Base-by-base conservation (phyloP, 306 rosid genomes). In the Coriaria nepalensis region DNA sequence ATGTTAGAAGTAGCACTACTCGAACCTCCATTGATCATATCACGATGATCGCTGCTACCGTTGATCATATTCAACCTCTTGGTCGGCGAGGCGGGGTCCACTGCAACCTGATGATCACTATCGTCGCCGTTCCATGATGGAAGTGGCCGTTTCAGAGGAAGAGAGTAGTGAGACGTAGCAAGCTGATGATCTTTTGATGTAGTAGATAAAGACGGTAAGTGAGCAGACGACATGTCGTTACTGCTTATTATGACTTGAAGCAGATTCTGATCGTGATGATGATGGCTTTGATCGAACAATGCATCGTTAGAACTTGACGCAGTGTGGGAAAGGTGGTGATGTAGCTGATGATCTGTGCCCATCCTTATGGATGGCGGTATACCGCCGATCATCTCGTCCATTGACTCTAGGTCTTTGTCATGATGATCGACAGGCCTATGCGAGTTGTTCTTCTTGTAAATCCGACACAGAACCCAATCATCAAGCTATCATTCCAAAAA, bases 401-500 rank as follows among this genome's bases (percentile, higher is more conserved):
- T 54, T 6, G 79, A 60, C 1, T 20, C 29, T 20, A 20, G 29
- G 33, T 79, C 90, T 45, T 78, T 87, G 49, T 76, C 72, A 2
- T 77, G 90, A 4, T 72, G 86, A 40, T 81, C 86, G 52, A 75
- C 14, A 0, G 75, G 59, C 40, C 83, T 75, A 45, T 67, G 80
- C 4, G 90, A 55, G 61, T 74, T 84, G 71, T 52, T 79, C 74
- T 84, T 90, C 77, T 90, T 77, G 78, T 84, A 90, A 60, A 90
- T 90, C 62, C 97, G 93, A 69, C 95, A 90, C 13, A 90, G 51
- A 45, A 90, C 95, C 94, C 95, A 90, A 64, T 85, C 97, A 49
- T 90, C 97, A 35, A 85, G 87, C 97, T 90, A 59, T 11, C 44
- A 42, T 20, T 20, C 29, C 29, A 3, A 5, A 6, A 36, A 41